These are phyloP conservation scores for Xylariales sp. DNA, from an alignment of 2,329 filamentous ascomycete genomes.

Conservation along the genomic window DNA sequence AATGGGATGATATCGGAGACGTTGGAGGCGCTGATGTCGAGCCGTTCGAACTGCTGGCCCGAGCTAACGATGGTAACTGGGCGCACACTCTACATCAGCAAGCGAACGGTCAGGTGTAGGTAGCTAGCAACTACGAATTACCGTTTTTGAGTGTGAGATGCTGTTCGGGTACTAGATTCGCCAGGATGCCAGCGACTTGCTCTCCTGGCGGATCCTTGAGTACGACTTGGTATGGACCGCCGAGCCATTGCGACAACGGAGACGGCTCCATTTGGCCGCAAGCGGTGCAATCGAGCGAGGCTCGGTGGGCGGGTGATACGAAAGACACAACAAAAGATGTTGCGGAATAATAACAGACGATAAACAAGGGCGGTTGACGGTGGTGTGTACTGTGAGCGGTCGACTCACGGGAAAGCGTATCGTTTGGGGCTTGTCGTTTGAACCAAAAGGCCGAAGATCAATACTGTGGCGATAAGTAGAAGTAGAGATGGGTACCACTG, in stretches of 20 bases:
- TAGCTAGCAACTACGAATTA: constrained; percentile 18
- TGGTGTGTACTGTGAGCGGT: too few relatives aligned
- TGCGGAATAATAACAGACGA: too few relatives aligned
- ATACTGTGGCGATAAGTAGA: too few relatives aligned
- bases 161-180: constrained; percentile 42
- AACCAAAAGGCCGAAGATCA: too few relatives aligned
- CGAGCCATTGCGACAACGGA: constrained; percentile 44
- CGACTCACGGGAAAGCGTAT: too few relatives aligned
- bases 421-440: too few relatives aligned
- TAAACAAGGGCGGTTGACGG: too few relatives aligned
- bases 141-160: constrained; percentile 43
- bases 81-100: constrained; percentile 11
- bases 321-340: too few relatives aligned
- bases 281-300: not conserved
- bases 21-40: constrained; percentile 42
- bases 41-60: constrained; percentile 34
- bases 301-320: not conserved
- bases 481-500: too few relatives aligned
- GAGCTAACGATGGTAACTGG: constrained; percentile 40
- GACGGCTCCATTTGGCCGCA: constrained; percentile 38
- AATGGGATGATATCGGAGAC: constrained; percentile 45
- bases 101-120: not conserved
- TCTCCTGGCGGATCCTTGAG: constrained; percentile 44
- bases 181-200: constrained; percentile 41
- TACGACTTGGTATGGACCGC: constrained; percentile 40